Evolutionary conservation across 1,139 yeast species (phyloP).

Genomic region (Candida neerlandica): DNA sequence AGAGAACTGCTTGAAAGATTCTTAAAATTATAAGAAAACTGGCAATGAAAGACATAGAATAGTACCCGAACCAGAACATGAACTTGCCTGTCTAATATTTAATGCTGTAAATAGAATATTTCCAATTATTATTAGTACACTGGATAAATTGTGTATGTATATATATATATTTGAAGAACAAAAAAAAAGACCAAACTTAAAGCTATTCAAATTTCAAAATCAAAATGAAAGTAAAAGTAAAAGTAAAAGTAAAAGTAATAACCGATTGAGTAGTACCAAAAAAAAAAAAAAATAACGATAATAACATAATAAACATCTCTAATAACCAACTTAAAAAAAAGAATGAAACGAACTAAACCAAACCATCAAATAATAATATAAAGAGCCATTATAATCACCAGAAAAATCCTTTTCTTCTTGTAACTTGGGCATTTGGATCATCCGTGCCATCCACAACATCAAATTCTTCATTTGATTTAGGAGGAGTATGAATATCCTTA

Average conservation of each 20-base stretch:
- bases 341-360: constrained; percentile 4
- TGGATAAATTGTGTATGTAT: background rate
- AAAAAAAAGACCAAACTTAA: constrained; percentile 1
- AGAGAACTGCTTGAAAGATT: constrained; percentile 33
- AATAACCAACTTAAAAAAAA: background rate
- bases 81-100: too few relatives aligned
- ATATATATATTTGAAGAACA: constrained; percentile 1
- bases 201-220: constrained; percentile 1
- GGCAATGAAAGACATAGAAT: too few relatives aligned
- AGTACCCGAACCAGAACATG: background rate
- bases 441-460: constrained; percentile 46
- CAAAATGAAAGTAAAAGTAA: background rate
- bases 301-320: constrained; percentile 3
- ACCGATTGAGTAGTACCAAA: background rate
- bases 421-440: constrained; percentile 7
- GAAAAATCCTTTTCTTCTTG: constrained; percentile 20
- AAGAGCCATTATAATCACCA: constrained; percentile 10
- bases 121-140: background rate
- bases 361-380: background rate
- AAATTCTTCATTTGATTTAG: constrained; percentile 29
- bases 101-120: constrained; percentile 10
- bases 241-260: background rate
- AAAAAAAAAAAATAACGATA: background rate
- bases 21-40: constrained; percentile 18
- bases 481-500: background rate